Percentiles rank a stretch among this genome's conserved stretches.
Evolutionary conservation across 2,329 filamentous ascomycete genomes (phyloP).

Genomic region (Colletotrichum ledebouriae): DNA sequence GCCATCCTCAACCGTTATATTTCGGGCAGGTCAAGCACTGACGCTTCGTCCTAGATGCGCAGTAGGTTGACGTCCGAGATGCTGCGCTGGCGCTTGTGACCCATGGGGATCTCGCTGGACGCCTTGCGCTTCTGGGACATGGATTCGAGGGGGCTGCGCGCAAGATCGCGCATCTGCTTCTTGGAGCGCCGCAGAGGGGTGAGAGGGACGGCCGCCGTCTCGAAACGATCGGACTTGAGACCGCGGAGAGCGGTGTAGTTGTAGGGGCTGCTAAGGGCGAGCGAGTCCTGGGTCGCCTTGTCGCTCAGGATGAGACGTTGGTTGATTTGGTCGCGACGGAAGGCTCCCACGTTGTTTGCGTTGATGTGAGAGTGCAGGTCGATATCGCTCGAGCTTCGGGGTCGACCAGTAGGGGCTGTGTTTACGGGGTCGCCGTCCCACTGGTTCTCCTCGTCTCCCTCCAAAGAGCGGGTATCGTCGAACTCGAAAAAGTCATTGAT

Average conservation of each 20-base stretch:
- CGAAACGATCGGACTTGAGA: constrained; percentile 75
- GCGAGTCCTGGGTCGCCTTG: constrained; percentile 72
- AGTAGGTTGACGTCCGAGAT: constrained; percentile 68
- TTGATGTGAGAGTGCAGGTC: constrained; percentile 71
- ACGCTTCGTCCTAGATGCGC: constrained; percentile 53
- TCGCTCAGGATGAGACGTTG: constrained; percentile 72
- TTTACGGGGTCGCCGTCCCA: constrained; percentile 63
- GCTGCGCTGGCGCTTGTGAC: constrained; percentile 71
- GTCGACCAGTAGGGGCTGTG: constrained; percentile 63
- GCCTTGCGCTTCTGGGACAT: constrained; percentile 69
- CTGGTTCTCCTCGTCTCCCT: constrained; percentile 67
- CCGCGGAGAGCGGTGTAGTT: constrained; percentile 72
- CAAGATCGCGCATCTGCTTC: constrained; percentile 58
- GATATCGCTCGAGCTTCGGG: constrained; percentile 62
- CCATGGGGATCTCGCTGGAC: constrained; percentile 55
- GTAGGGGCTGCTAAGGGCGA: constrained; percentile 72
- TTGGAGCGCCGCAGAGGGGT: constrained; percentile 75
- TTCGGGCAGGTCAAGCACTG: constrained; percentile 31
- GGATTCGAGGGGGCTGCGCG: constrained; percentile 64
- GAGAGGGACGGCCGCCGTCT: constrained; percentile 75
- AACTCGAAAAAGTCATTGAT: constrained; percentile 82
- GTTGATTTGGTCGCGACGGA: constrained; percentile 77
- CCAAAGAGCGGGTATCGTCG: constrained; percentile 70
- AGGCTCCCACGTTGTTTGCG: constrained; percentile 79
- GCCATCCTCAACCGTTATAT: constrained; percentile 62